These are phyloP conservation scores for Sporothrix phasma DNA, from an alignment of 2,329 filamentous ascomycete species.

Conservation along the genomic window DNA sequence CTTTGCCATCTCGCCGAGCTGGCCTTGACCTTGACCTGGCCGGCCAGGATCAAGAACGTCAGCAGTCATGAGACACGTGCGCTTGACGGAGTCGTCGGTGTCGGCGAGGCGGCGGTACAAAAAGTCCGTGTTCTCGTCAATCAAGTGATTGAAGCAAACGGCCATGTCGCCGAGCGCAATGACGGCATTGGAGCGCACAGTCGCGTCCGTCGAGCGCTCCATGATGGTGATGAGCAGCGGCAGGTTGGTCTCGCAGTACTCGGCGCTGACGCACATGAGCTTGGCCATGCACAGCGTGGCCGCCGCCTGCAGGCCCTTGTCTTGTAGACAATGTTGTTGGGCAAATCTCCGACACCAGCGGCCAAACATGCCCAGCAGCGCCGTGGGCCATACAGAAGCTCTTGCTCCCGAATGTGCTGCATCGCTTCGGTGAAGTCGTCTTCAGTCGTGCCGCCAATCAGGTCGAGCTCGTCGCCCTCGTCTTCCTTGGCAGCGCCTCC, in stretches of 20 bases:
- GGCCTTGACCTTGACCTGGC: conserved; percentile 98
- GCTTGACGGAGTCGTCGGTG: conserved; percentile 78
- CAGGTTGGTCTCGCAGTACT: conserved; percentile 91
- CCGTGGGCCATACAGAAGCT: conserved; percentile 72
- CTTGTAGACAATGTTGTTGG: conserved; percentile 89
- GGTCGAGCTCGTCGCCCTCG: conserved; percentile 81
- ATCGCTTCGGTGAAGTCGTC: conserved; percentile 88
- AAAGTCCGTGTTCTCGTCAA: conserved; percentile 98
- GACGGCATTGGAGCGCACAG: conserved; percentile 89
- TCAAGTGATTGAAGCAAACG: conserved; percentile 97
- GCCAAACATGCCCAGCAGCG: conserved; percentile 81
- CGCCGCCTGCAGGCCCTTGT: conserved; percentile 82
- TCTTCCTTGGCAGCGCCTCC: conserved; percentile 44
- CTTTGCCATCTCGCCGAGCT: conserved; percentile 98
- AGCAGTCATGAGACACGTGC: conserved; percentile 97
- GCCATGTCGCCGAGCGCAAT: conserved; percentile 98
- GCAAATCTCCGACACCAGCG: conserved; percentile 86
- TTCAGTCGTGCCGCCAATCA: conserved; percentile 93
- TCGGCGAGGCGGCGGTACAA: conserved; percentile 89
- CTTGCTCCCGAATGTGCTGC: conserved; percentile 72
- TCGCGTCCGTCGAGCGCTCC: conserved; percentile 85
- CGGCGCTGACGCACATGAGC: conserved; percentile 94
- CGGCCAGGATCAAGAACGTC: conserved; percentile 91
- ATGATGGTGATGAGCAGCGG: conserved; percentile 95
- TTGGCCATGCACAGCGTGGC: conserved; percentile 93